Base-by-base conservation (phyloP, 2,329 filamentous ascomycete species). In the Scedosporium apiospermum region DNA sequence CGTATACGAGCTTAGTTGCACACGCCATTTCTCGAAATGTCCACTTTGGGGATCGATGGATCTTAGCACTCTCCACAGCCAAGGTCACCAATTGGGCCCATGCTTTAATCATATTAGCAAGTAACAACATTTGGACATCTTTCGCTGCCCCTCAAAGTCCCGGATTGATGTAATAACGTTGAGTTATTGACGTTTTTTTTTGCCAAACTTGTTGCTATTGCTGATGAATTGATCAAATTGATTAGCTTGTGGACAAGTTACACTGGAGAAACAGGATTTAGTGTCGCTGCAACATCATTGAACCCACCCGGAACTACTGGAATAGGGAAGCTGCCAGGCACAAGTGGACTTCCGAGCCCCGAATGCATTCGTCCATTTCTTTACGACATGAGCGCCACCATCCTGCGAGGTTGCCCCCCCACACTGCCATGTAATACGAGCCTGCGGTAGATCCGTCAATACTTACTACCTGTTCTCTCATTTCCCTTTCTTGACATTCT, bases 311-410 rank as follows among this genome's bases (percentile, higher is more conserved):
- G 23, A 27, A 23, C 51, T 55, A 27, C 18, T 23, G 18, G 18
- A 23, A 23, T 18, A 49, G 21, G 44, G 44, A 55, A 55, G 51
- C 51, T 55, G 51, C 23, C 51, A 55, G 51, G 51, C 23, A 55
- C 51, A 55, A 30, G 51, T 55, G 51, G 23, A 55, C 51, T 55
- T 55, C 51, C 18, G 21, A 55, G 51, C 18, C 51, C 21, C 21
- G 21, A 55, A 55, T 23, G 23, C 51, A 18, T 55, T 55, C 51
- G 21, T 55, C 49, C 49, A 23, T 55, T 55, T 55, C 49, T 60
- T 18, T 38, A 46, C 58, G 58, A 60, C 58, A 49, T 46, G 38
- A 60, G 58, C 41, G 41, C 58, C 58, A 46, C 57, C 57, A 58
- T 21, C 26, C 26, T 42, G 57, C n/a, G 23, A 55, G 51, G 51